Percentiles rank a stretch among this genome's conserved stretches.
These are phyloP conservation scores for Serendipita sp. DNA, from an alignment of 768 basidiomycete species.

Conservation along the genomic window DNA sequence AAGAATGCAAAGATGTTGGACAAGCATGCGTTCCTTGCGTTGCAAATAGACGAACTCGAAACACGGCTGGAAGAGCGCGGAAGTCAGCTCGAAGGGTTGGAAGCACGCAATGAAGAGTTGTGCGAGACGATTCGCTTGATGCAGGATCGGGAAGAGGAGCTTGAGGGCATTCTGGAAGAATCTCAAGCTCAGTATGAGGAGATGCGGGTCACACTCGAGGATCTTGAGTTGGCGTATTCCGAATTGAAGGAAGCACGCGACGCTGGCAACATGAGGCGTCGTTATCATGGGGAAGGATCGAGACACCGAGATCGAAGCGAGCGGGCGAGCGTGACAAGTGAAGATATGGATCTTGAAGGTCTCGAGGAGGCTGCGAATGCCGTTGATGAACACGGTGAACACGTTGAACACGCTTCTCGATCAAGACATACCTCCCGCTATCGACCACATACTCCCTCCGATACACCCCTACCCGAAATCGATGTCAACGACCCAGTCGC, in stretches of 20 bases:
- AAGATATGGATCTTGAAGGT: slow-evolving; percentile 1
- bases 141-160: slow-evolving; percentile 4
- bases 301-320: neutral
- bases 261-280: neutral
- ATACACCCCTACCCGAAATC: neutral
- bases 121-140: neutral
- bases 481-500: neutral
- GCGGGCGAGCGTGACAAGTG: neutral
- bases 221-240: neutral
- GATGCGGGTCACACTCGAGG: neutral
- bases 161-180: neutral
- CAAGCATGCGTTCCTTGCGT: neutral
- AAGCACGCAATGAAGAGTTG: slow-evolving; percentile 3
- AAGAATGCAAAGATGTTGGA: neutral
- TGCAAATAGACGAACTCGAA: neutral
- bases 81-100: neutral
- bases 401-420: neutral
- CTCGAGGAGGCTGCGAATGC: slow-evolving; percentile 4
- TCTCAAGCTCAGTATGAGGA: neutral
- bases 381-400: slow-evolving; percentile 1
- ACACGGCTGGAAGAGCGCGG: neutral
- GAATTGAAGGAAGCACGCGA: neutral
- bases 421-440: neutral
- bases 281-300: neutral
- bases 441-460: neutral